Conservation (phyloP, 2,329 filamentous ascomycete genomes). For the Aspergillus transmontanensis region DNA sequence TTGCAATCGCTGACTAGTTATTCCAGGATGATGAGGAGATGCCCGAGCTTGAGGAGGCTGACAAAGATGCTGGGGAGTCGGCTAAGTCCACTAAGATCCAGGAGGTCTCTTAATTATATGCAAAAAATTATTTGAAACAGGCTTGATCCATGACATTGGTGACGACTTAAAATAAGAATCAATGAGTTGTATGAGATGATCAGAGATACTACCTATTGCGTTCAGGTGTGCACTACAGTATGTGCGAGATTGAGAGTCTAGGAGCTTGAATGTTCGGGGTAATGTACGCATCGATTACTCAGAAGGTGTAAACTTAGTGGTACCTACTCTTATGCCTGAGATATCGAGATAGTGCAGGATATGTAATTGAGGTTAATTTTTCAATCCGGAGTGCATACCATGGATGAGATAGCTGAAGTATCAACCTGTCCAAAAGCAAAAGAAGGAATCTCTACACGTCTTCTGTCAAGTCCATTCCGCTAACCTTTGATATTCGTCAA, state of each 20-base stretch:
- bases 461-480: neutral
- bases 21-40: constrained; percentile 71
- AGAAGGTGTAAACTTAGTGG: neutral
- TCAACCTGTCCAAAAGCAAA: neutral
- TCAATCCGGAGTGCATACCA: neutral
- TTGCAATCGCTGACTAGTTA: constrained; percentile 8
- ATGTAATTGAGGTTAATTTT: neutral
- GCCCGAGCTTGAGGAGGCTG: constrained; percentile 64
- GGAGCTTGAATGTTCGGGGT: neutral
- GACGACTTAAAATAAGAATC: constrained; percentile 30
- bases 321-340: neutral
- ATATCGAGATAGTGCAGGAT: neutral
- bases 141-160: constrained; percentile 22
- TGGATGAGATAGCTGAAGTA: too few species aligned
- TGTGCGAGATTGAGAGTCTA: neutral
- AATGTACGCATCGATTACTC: neutral
- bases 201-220: neutral
- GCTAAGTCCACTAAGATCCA: constrained; percentile 40
- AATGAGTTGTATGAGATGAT: constrained; percentile 17
- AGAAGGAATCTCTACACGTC: neutral
- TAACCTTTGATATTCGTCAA: neutral
- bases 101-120: constrained; percentile 35
- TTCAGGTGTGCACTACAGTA: neutral
- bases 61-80: constrained; percentile 45
- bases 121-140: constrained; percentile 1